These are phyloP conservation scores for Monilinia fructicola DNA, from an alignment of 2,329 filamentous ascomycete species.

Conservation along the genomic window DNA sequence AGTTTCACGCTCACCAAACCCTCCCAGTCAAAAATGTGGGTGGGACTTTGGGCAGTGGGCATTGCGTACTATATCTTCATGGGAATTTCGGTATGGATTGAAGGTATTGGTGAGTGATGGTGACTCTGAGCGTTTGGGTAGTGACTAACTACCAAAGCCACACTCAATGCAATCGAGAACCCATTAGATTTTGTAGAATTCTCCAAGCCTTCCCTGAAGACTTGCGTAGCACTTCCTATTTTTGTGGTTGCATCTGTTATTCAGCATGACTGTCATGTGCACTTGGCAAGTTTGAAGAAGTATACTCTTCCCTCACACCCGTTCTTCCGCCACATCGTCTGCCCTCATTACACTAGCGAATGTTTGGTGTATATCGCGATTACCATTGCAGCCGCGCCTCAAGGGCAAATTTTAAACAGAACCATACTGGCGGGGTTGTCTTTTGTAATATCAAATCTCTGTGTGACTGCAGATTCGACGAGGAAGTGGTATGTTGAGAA, in stretches of 20 bases:
- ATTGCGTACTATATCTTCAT: slow-evolving; percentile 73
- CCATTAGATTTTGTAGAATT: slow-evolving; percentile 30
- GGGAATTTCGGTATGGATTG: slow-evolving; percentile 78
- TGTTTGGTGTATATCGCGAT: slow-evolving; percentile 81
- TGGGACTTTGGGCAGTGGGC: slow-evolving; percentile 79
- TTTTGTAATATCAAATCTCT: slow-evolving; percentile 79
- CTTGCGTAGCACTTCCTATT: slow-evolving; percentile 56
- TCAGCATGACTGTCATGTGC: slow-evolving; percentile 72
- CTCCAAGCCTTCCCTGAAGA: slow-evolving; percentile 46
- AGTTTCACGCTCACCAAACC: slow-evolving; percentile 63
- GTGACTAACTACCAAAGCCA: slow-evolving; percentile 34
- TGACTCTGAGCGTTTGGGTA: neutral
- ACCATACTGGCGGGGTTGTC: slow-evolving; percentile 68
- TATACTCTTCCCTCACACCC: slow-evolving; percentile 78
- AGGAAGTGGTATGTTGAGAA: slow-evolving; percentile 75
- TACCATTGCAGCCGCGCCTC: slow-evolving; percentile 70
- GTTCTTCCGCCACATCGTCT: slow-evolving; percentile 70
- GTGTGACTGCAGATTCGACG: slow-evolving; percentile 75
- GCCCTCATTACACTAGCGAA: slow-evolving; percentile 90
- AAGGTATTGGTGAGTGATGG: slow-evolving; percentile 65
- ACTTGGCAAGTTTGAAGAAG: slow-evolving; percentile 70
- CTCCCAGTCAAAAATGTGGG: slow-evolving; percentile 74
- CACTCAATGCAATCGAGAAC: slow-evolving; percentile 24
- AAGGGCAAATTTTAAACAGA: slow-evolving; percentile 63
- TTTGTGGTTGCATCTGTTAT: slow-evolving; percentile 69